Conservation (phyloP, 2,329 filamentous ascomycete species). For the Sporothrix globosa region DNA sequence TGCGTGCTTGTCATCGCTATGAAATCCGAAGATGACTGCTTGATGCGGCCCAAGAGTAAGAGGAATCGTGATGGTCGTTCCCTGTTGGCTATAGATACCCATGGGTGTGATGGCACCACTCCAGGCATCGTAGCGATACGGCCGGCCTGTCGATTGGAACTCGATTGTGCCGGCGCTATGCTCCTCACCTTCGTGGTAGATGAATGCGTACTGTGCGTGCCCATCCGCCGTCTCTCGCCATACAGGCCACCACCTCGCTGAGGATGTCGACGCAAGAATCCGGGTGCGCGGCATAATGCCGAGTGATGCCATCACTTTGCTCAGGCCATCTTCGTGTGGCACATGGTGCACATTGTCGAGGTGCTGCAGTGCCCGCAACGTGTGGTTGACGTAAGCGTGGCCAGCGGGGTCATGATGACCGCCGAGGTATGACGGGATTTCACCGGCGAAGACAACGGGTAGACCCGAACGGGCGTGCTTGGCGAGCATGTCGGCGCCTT, state of each 20-base stretch:
- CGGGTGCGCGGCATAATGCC: not conserved
- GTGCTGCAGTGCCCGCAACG: not conserved
- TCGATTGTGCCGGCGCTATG: not conserved
- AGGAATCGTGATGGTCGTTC: not conserved
- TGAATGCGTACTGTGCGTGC: not conserved
- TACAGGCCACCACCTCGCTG: not conserved
- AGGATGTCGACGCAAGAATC: not conserved
- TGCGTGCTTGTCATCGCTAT: not conserved
- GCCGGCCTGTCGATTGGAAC: not conserved
- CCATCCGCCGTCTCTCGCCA: not conserved
- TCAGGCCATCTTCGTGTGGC: not conserved
- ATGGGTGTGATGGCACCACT: not conserved
- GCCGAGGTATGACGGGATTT: not conserved
- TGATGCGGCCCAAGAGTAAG: not conserved
- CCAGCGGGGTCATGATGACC: not conserved
- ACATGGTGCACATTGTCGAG: slow-evolving; percentile 7
- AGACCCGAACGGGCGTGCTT: not conserved
- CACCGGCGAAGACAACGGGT: not conserved
- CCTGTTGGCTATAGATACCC: not conserved
- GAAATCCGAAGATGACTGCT: not conserved
- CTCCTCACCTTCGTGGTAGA: slow-evolving; percentile 4
- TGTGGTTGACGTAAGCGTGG: not conserved
- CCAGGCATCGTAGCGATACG: slow-evolving; percentile 9
- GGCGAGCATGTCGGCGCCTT: not conserved
- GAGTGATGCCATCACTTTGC: not conserved